Conservation (phyloP, 2,329 filamentous ascomycete species). For the Didymella segeticola region DNA sequence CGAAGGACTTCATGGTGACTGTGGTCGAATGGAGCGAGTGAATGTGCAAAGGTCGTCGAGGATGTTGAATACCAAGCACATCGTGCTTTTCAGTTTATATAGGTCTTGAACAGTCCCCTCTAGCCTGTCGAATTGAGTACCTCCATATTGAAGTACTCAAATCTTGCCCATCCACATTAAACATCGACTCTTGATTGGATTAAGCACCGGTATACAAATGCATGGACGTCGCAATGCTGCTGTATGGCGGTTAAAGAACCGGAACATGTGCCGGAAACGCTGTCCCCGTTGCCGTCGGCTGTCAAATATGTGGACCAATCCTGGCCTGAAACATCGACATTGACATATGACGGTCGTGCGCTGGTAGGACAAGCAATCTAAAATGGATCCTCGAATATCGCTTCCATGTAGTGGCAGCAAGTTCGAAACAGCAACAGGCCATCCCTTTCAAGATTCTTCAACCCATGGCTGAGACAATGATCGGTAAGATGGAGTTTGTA, state of each 20-base stretch:
- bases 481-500: slow-evolving; percentile 16
- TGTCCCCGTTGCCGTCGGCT: slow-evolving; percentile 29
- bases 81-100: slow-evolving; percentile 31
- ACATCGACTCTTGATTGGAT: slow-evolving; percentile 30
- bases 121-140: slow-evolving; percentile 7
- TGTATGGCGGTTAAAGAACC: slow-evolving; percentile 29
- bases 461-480: background rate
- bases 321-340: slow-evolving; percentile 30
- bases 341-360: slow-evolving; percentile 15
- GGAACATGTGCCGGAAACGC: slow-evolving; percentile 25
- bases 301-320: slow-evolving; percentile 22
- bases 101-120: slow-evolving; percentile 10
- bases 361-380: slow-evolving; percentile 36
- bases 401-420: slow-evolving; percentile 1
- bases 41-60: slow-evolving; percentile 5
- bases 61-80: slow-evolving; percentile 10
- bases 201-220: slow-evolving; percentile 36
- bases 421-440: slow-evolving; percentile 7
- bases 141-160: slow-evolving; percentile 34
- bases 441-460: background rate
- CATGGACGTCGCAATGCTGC: slow-evolving; percentile 27
- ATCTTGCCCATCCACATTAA: slow-evolving; percentile 20
- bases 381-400: slow-evolving; percentile 21
- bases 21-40: slow-evolving; percentile 5
- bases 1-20: slow-evolving; percentile 44